These are phyloP conservation scores for Cadophora sp. DNA, from an alignment of 2,329 filamentous ascomycete species.

Conservation along the genomic window DNA sequence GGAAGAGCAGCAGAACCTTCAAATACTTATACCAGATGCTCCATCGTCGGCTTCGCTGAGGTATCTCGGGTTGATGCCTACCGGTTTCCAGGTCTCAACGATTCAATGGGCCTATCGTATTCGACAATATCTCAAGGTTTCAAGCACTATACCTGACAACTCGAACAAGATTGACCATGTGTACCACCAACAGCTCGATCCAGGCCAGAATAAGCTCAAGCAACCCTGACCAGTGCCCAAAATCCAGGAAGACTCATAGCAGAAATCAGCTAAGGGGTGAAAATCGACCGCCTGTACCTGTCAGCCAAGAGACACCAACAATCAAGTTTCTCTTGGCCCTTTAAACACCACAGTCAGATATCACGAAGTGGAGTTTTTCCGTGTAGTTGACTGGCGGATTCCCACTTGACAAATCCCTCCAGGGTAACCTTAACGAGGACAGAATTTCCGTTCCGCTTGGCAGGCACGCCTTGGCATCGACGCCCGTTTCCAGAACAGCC, in stretches of 20 bases:
- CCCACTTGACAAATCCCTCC: neutral
- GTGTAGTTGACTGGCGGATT: neutral
- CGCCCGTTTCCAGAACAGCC: neutral
- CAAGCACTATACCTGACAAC: slow-evolving; percentile 8
- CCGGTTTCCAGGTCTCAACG: neutral
- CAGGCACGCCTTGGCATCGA: slow-evolving; percentile 16
- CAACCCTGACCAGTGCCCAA: neutral
- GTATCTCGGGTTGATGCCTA: neutral
- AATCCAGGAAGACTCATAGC: neutral
- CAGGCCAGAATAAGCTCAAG: neutral
- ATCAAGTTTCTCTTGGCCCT: slow-evolving; percentile 6
- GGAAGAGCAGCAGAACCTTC: neutral
- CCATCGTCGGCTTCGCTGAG: neutral
- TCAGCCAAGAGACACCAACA: neutral
- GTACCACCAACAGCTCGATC: neutral
- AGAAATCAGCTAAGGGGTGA: too few relatives aligned
- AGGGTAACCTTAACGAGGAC: slow-evolving; percentile 1
- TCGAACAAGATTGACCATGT: neutral
- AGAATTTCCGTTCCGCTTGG: slow-evolving; percentile 18
- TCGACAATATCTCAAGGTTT: slow-evolving; percentile 9
- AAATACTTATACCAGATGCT: slow-evolving; percentile 9
- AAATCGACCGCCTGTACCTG: neutral
- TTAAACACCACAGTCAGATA: slow-evolving; percentile 4
- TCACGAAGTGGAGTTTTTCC: neutral
- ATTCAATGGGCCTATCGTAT: neutral